A percentile compares a stretch with the other conserved stretches of the same genome.
Conservation (phyloP, 768 basidiomycete species). For the Mycena floridula region DNA sequence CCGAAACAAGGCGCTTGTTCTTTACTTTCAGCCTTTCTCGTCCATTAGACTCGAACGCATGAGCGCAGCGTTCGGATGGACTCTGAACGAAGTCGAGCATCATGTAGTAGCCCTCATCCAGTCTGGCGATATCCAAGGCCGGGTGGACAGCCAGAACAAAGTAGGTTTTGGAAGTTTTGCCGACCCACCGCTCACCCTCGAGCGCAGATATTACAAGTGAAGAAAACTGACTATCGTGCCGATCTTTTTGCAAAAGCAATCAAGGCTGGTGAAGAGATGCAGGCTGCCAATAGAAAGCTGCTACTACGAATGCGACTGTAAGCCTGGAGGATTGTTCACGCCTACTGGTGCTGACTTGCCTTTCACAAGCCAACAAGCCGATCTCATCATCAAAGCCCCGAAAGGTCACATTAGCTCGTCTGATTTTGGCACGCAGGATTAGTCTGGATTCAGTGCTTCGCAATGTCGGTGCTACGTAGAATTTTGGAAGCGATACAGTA, state of each 20-base stretch:
- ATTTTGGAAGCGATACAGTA: no score
- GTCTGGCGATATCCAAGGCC: constrained; percentile 68
- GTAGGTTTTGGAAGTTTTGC: constrained; percentile 27
- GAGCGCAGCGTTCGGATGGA: constrained; percentile 83
- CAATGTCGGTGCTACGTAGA: no score
- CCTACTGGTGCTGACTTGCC: background rate
- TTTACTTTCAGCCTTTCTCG: constrained; percentile 89
- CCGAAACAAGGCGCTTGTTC: constrained; percentile 58
- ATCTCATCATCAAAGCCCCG: constrained; percentile 63
- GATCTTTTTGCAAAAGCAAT: constrained; percentile 74
- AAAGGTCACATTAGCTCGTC: constrained; percentile 24
- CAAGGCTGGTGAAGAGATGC: constrained; percentile 65
- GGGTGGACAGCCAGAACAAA: constrained; percentile 89
- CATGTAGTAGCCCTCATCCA: constrained; percentile 78
- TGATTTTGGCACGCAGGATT: no score
- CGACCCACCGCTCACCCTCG: background rate
- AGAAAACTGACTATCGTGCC: constrained; percentile 71
- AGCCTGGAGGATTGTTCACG: constrained; percentile 22
- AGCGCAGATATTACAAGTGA: constrained; percentile 68
- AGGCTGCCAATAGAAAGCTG: constrained; percentile 68
- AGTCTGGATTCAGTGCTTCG: no score
- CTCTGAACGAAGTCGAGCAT: constrained; percentile 59
- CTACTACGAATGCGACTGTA: constrained; percentile 81
- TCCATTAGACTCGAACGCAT: constrained; percentile 85
- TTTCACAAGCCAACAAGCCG: constrained; percentile 66